Conservation (phyloP, 345 rosid genomes). For the Murraya koenigii region DNA sequence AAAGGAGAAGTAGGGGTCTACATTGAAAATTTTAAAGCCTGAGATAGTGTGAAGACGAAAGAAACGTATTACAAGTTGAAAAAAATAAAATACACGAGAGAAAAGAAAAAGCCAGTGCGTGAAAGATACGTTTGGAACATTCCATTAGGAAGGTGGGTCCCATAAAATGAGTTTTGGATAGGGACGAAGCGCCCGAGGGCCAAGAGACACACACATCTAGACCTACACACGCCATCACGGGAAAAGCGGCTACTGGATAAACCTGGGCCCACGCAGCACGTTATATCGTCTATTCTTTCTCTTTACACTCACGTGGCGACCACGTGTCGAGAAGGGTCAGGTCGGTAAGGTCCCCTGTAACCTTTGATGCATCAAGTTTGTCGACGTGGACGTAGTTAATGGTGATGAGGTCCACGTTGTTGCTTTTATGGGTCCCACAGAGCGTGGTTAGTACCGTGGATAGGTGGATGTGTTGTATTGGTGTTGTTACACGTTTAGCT, state of each 20-base stretch:
- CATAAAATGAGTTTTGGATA: constrained; percentile 3
- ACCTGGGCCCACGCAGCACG: constrained; percentile 9
- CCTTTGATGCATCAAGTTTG: background rate
- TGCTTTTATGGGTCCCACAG: background rate
- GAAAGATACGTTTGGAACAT: constrained; percentile 19
- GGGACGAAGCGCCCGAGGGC: background rate
- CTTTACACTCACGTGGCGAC: constrained; percentile 10
- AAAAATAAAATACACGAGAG: background rate
- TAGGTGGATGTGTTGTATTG: background rate
- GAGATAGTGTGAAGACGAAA: too few species aligned
- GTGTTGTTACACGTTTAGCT: constrained; percentile 12
- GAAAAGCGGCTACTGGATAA: constrained; percentile 32
- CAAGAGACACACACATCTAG: too few species aligned
- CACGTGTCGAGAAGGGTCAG: constrained; percentile 16
- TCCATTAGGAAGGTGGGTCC: constrained; percentile 12
- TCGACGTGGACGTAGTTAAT: background rate
- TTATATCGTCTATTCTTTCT: background rate
- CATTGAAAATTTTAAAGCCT: too few species aligned
- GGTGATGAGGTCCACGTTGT: background rate
- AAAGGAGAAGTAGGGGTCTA: too few species aligned
- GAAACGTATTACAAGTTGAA: too few species aligned
- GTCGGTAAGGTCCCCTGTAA: background rate
- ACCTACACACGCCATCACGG: constrained; percentile 1
- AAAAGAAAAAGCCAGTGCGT: background rate
- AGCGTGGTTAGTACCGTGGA: background rate